These are phyloP conservation scores for Boeremia lycopersici DNA, from an alignment of 2,329 filamentous ascomycete genomes.

Conservation along the genomic window DNA sequence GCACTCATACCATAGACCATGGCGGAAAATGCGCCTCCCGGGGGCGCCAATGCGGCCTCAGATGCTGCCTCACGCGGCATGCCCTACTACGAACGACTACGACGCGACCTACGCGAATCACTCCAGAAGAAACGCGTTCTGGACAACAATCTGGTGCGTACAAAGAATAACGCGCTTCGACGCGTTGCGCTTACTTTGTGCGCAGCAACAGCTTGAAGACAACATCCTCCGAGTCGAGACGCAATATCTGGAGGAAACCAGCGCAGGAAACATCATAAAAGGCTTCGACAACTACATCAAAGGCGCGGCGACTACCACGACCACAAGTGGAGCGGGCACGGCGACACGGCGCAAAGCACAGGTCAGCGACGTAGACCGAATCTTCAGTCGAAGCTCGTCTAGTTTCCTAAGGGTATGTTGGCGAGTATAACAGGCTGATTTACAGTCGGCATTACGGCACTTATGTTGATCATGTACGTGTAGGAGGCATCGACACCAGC, in stretches of 20 bases:
- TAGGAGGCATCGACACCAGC: slow-evolving; percentile 49
- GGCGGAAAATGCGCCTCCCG: slow-evolving; percentile 56
- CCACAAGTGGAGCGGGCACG: slow-evolving; percentile 47
- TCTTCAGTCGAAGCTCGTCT: slow-evolving; percentile 63
- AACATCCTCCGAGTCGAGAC: slow-evolving; percentile 83
- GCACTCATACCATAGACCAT: slow-evolving; percentile 37
- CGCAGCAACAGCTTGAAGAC: slow-evolving; percentile 71
- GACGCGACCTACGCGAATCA: slow-evolving; percentile 69
- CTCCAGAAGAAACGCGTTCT: slow-evolving; percentile 69
- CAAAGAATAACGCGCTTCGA: slow-evolving; percentile 1
- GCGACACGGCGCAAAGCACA: slow-evolving; percentile 65
- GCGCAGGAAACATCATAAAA: slow-evolving; percentile 90
- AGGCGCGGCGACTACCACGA: slow-evolving; percentile 68
- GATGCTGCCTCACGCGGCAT: slow-evolving; percentile 57
- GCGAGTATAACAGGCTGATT: neutral
- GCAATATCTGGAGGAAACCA: slow-evolving; percentile 85
- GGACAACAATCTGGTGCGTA: slow-evolving; percentile 64
- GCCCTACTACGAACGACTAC: slow-evolving; percentile 76
- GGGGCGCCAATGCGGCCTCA: slow-evolving; percentile 41
- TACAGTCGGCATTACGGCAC: neutral
- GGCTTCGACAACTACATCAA: slow-evolving; percentile 99
- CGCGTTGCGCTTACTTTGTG: slow-evolving; percentile 20
- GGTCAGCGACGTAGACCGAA: slow-evolving; percentile 71
- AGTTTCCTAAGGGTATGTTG: slow-evolving; percentile 46
- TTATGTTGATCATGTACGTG: slow-evolving; percentile 21